Percentiles rank a stretch among this genome's conserved stretches.
phyloP scores from a whole-genome alignment of 306 rosid species.

The Medicago arabica region DNA sequence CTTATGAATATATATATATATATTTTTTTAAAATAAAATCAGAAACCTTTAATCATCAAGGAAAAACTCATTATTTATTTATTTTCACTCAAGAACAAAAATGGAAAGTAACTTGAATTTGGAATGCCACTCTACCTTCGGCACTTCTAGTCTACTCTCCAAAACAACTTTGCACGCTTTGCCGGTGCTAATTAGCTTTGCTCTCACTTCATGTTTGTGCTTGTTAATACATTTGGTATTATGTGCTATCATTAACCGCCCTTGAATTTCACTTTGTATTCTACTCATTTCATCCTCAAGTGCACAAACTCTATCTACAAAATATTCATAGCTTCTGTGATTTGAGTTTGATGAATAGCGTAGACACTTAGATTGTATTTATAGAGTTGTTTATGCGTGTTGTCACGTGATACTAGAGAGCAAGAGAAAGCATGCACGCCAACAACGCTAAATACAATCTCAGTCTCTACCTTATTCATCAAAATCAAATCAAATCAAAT shows the following conservation, averaged over 20 bases:
- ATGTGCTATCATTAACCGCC: not conserved
- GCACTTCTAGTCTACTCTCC: not conserved
- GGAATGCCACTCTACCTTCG: not conserved
- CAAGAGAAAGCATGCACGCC: too few relatives aligned
- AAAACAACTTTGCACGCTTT: not conserved
- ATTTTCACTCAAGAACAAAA: not conserved
- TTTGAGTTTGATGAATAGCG: not conserved
- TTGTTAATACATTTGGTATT: not conserved
- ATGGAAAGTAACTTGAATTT: not conserved
- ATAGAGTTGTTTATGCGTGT: not conserved
- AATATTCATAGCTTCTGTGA: not conserved
- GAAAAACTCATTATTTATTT: not conserved
- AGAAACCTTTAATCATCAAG: not conserved
- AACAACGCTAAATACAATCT: too few relatives aligned
- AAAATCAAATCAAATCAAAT: too few relatives aligned
- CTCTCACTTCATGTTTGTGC: not conserved
- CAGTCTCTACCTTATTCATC: too few relatives aligned
- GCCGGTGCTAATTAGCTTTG: not conserved
- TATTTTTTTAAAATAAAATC: not conserved
- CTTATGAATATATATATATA: not conserved
- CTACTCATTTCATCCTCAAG: not conserved
- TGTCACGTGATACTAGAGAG: too few relatives aligned
- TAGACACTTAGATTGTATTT: not conserved
- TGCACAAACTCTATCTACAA: not conserved
- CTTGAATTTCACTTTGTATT: not conserved